These are phyloP conservation scores for Fremontodendron californicum DNA, from an alignment of 345 rosid genomes.

Conservation along the genomic window DNA sequence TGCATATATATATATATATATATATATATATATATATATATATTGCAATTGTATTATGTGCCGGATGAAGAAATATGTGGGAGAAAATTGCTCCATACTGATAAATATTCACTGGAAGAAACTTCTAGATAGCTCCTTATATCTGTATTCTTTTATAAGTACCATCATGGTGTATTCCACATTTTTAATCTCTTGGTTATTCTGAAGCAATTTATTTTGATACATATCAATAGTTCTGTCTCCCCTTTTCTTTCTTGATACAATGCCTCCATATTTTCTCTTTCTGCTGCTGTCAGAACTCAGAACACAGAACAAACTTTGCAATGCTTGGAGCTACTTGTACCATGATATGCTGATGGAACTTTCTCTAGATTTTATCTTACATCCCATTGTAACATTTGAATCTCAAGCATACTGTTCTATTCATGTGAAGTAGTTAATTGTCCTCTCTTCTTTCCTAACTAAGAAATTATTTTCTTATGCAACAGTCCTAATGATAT, in stretches of 20 bases:
- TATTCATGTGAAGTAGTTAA: background rate
- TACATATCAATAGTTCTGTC: background rate
- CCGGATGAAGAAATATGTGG: background rate
- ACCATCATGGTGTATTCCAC: background rate
- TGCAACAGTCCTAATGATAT: constrained; percentile 83
- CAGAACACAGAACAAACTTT: no score
- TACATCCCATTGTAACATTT: background rate
- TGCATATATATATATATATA: background rate
- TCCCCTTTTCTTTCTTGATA: background rate
- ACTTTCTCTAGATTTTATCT: background rate
- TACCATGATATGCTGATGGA: background rate
- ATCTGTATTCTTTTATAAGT: background rate
- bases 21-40: no score
- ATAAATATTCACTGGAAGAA: background rate
- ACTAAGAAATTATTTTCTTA: constrained; percentile 17
- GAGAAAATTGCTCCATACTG: background rate
- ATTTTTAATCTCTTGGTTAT: background rate
- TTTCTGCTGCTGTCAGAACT: background rate
- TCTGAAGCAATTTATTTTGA: background rate
- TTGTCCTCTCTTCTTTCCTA: constrained; percentile 3
- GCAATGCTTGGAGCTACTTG: constrained; percentile 2
- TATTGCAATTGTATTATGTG: background rate
- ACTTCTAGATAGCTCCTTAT: background rate
- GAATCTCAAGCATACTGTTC: background rate
- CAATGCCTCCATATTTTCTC: background rate